Percentiles rank a stretch among this genome's conserved stretches.
Conservation (phyloP, 192 early-diverging fungal genomes). For the Linnemannia elongata region DNA sequence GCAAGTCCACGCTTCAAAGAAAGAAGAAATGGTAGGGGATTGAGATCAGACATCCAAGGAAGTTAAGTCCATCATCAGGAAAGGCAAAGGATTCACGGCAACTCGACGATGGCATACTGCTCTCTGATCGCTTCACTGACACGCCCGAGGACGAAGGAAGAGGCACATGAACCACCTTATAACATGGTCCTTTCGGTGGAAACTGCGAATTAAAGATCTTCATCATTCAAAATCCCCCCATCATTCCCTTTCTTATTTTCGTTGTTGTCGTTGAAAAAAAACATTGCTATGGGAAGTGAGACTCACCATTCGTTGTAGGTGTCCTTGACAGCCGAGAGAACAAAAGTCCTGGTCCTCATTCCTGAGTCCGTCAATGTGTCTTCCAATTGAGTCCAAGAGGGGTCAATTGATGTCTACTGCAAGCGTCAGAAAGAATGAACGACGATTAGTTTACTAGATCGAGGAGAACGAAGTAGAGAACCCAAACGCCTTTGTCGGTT, state of each 20-base stretch:
- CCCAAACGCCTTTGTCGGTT: not conserved
- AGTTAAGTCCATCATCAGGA: slow-evolving; percentile 53
- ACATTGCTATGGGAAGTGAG: not conserved
- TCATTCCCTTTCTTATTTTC: not conserved
- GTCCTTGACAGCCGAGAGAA: not conserved
- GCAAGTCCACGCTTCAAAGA: too few species aligned
- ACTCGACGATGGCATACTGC: slow-evolving; percentile 60
- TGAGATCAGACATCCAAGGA: slow-evolving; percentile 59
- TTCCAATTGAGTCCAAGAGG: not conserved
- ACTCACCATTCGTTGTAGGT: slow-evolving; percentile 20
- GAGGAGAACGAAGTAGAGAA: not conserved
- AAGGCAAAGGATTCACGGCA: slow-evolving; percentile 36
- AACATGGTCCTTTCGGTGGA: slow-evolving; percentile 59
- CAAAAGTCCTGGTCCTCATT: not conserved
- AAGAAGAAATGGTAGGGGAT: not conserved
- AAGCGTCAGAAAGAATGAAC: not conserved
- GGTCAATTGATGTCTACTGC: not conserved
- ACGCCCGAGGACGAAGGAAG: slow-evolving; percentile 27
- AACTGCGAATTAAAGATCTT: slow-evolving; percentile 57
- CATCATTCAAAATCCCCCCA: slow-evolving; percentile 37
- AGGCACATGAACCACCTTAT: slow-evolving; percentile 35
- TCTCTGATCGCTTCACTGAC: slow-evolving; percentile 59
- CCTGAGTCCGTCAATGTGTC: not conserved
- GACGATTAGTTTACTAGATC: not conserved
- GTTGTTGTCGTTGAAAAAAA: not conserved